phyloP scores from a whole-genome alignment of 2,329 filamentous ascomycete genomes.

The Tolypocladium album region DNA sequence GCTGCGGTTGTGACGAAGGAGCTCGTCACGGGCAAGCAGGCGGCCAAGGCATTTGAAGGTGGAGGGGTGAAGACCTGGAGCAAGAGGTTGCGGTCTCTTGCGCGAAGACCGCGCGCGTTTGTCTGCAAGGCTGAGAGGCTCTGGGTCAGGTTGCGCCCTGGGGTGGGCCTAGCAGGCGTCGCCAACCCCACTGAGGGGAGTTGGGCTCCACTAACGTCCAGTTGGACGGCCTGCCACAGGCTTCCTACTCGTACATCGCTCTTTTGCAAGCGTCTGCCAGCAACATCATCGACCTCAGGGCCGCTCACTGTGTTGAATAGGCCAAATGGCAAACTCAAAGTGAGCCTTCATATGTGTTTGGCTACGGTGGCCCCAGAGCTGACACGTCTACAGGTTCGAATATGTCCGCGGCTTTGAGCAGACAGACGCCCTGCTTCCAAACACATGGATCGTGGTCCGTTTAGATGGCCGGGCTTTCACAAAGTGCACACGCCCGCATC shows the following conservation, averaged over 20 bases:
- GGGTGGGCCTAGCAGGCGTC: neutral
- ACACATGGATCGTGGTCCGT: conserved; percentile 91
- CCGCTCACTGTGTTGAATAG: neutral
- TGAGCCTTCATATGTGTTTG: conserved; percentile 13
- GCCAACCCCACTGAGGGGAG: conserved; percentile 1
- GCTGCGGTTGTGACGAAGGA: conserved; percentile 4
- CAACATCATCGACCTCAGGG: neutral
- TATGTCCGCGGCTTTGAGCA: conserved; percentile 90
- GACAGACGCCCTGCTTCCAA: conserved; percentile 66
- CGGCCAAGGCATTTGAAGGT: neutral
- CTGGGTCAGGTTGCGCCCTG: neutral
- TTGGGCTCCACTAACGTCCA: neutral
- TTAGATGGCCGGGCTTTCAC: conserved; percentile 93
- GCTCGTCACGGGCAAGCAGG: conserved; percentile 5
- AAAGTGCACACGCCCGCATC: conserved; percentile 46
- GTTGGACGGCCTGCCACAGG: neutral
- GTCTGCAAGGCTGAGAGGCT: conserved; percentile 22
- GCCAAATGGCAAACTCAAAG: conserved; percentile 46
- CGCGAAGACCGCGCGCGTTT: conserved; percentile 1
- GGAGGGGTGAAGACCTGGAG: neutral
- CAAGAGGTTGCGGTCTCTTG: conserved; percentile 4
- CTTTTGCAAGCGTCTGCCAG: neutral
- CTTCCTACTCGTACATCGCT: neutral
- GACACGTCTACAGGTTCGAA: conserved; percentile 55
- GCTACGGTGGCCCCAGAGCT: neutral